These are phyloP conservation scores for Stentor roeselii DNA, from an alignment of 73 alveolate genomes.

Conservation along the genomic window DNA sequence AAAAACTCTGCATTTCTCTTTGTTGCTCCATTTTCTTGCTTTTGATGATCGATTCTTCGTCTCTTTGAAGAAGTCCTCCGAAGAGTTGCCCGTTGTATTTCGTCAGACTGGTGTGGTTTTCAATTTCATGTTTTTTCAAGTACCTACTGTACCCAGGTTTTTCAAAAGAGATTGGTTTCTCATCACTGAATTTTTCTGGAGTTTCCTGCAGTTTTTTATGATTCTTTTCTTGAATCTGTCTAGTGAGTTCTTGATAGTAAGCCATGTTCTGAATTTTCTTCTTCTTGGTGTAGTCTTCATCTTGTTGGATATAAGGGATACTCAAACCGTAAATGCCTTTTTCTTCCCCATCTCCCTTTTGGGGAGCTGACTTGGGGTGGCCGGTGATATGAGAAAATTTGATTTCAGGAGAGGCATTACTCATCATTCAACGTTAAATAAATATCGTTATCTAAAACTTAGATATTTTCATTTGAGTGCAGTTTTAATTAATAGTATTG, in stretches of 20 bases:
- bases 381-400: too few species aligned
- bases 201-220: background rate
- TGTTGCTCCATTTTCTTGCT: constrained; percentile 9
- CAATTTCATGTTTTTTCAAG: constrained; percentile 16
- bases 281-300: background rate
- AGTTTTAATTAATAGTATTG: too few species aligned
- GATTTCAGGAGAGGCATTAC: too few species aligned
- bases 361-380: too few species aligned
- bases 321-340: too few species aligned
- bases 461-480: too few species aligned
- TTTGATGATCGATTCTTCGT: background rate
- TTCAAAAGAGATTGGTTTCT: too few species aligned
- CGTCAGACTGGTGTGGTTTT: background rate
- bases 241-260: background rate
- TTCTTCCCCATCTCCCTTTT: too few species aligned
- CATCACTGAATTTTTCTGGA: too few species aligned
- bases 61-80: constrained; percentile 22
- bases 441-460: too few species aligned
- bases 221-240: background rate
- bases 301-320: too few species aligned
- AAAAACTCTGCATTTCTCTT: constrained; percentile 14
- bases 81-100: background rate
- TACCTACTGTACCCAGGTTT: constrained; percentile 2
- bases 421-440: too few species aligned
- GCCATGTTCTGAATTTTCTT: background rate